Evolutionary conservation across 495 filamentous ascomycete genomes (phyloP).

Genomic region (Parachaetomium inaequale): DNA sequence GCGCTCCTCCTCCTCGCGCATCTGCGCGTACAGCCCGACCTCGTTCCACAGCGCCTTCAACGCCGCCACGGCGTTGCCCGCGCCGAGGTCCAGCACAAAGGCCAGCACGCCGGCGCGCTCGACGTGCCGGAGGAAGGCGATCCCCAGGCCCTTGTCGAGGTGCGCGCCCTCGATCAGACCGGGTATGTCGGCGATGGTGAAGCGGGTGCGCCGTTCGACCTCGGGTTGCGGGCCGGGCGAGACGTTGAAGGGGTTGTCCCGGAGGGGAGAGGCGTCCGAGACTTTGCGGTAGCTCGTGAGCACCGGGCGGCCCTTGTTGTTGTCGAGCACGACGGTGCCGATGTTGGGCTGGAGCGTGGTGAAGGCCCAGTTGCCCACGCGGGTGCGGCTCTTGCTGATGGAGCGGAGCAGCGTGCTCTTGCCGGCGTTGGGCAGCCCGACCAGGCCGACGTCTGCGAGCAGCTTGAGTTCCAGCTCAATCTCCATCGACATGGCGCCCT

Average conservation of each 20-base stretch:
- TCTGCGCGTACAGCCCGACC: constrained; percentile 76
- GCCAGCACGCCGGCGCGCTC: constrained; percentile 89
- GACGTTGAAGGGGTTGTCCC: constrained; percentile 31
- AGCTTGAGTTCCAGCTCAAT: constrained; percentile 92
- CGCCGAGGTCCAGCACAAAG: constrained; percentile 85
- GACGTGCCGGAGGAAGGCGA: constrained; percentile 89
- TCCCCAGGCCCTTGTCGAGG: constrained; percentile 84
- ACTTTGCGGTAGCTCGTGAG: constrained; percentile 30
- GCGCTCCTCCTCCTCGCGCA: constrained; percentile 58
- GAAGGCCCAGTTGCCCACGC: constrained; percentile 94
- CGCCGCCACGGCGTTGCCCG: constrained; percentile 71
- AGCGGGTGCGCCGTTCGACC: constrained; percentile 60
- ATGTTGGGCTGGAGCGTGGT: constrained; percentile 93
- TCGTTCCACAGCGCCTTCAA: constrained; percentile 84
- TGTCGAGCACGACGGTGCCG: constrained; percentile 87
- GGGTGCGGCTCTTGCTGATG: constrained; percentile 76
- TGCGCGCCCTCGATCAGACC: constrained; percentile 88
- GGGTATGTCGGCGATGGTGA: constrained; percentile 95
- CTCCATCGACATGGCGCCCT: constrained; percentile 68
- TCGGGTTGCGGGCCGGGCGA: constrained; percentile 29
- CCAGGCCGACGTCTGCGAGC: constrained; percentile 88
- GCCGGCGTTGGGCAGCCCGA: constrained; percentile 92
- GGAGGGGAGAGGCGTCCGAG: constrained; percentile 39
- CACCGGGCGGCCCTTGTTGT: constrained; percentile 62
- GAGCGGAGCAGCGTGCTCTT: constrained; percentile 91